Conservation (phyloP, 352 stramenopile species). For the Elongisporangium undulatum region DNA sequence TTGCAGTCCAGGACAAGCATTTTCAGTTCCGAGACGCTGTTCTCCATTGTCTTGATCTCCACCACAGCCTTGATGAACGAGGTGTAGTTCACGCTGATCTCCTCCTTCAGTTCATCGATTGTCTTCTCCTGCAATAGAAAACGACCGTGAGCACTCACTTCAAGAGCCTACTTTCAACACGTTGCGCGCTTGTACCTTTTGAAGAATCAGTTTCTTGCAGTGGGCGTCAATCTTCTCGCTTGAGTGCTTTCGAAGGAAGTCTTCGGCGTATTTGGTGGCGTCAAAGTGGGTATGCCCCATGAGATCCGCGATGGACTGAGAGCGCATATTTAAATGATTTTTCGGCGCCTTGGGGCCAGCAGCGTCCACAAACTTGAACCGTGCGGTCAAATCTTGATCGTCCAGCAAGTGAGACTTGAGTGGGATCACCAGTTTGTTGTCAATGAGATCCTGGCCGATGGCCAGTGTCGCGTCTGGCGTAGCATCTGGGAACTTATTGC, state of each 20-base stretch:
- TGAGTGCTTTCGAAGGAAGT: conserved; percentile 72
- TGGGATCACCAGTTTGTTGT: conserved; percentile 65
- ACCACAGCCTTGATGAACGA: conserved; percentile 69
- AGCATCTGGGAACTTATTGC: conserved; percentile 33
- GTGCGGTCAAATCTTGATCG: conserved; percentile 29
- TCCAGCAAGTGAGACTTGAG: conserved; percentile 79
- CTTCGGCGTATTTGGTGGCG: conserved; percentile 66
- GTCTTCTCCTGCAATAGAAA: conserved; percentile 51
- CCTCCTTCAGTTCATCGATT: conserved; percentile 79
- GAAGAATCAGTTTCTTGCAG: conserved; percentile 64
- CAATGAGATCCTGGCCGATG: conserved; percentile 62
- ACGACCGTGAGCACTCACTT: neutral
- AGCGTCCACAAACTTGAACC: conserved; percentile 65
- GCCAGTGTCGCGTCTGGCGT: conserved; percentile 34
- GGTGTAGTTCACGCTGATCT: conserved; percentile 80
- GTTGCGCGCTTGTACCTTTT: conserved; percentile 40
- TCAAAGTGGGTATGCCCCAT: conserved; percentile 72
- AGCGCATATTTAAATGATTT: conserved; percentile 62
- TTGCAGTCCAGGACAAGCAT: conserved; percentile 71
- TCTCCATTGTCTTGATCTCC: conserved; percentile 84
- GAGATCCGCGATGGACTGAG: conserved; percentile 72
- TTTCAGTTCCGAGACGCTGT: conserved; percentile 80
- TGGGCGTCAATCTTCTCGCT: conserved; percentile 73
- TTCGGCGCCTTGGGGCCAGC: conserved; percentile 45
- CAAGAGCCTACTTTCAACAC: conserved; percentile 1